These are phyloP conservation scores for Naganishia albida DNA, from an alignment of 1,284 basidiomycete species.

Conservation along the genomic window DNA sequence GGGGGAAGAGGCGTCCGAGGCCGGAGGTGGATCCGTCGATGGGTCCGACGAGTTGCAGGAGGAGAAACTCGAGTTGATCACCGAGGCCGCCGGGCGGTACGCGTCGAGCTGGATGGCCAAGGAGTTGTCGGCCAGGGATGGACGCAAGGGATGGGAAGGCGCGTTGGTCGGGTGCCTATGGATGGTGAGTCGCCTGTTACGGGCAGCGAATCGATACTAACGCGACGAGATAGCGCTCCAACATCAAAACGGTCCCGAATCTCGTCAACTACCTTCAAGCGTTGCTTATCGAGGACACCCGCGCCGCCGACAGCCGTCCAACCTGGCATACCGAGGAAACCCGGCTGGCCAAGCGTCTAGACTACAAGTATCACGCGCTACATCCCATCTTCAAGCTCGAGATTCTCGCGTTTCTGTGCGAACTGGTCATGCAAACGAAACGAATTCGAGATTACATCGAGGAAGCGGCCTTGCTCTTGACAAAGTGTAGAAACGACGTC, in stretches of 20 bases:
- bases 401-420: slow-evolving; percentile 83
- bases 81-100: slow-evolving; percentile 41
- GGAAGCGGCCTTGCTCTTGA: slow-evolving; percentile 80
- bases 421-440: slow-evolving; percentile 86
- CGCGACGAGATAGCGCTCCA: slow-evolving; percentile 68
- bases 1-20: slow-evolving; percentile 48
- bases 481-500: slow-evolving; percentile 90
- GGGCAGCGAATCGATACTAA: slow-evolving; percentile 8
- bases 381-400: slow-evolving; percentile 76
- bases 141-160: slow-evolving; percentile 67
- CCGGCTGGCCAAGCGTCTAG: slow-evolving; percentile 56
- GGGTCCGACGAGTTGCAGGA: slow-evolving; percentile 53
- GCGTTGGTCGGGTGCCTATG: slow-evolving; percentile 82
- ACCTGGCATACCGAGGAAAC: slow-evolving; percentile 51
- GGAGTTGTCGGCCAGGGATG: slow-evolving; percentile 45
- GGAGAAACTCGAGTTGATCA: slow-evolving; percentile 50
- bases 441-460: slow-evolving; percentile 86
- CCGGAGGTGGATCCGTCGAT: slow-evolving; percentile 41
- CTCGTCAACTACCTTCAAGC: slow-evolving; percentile 73
- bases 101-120: slow-evolving; percentile 43
- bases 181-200: slow-evolving; percentile 68
- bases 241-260: slow-evolving; percentile 68
- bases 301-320: slow-evolving; percentile 47
- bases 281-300: slow-evolving; percentile 64
- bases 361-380: slow-evolving; percentile 71